These are phyloP conservation scores for Diaporthe citrichinensis DNA, from an alignment of 2,329 filamentous ascomycete species.

Conservation along the genomic window DNA sequence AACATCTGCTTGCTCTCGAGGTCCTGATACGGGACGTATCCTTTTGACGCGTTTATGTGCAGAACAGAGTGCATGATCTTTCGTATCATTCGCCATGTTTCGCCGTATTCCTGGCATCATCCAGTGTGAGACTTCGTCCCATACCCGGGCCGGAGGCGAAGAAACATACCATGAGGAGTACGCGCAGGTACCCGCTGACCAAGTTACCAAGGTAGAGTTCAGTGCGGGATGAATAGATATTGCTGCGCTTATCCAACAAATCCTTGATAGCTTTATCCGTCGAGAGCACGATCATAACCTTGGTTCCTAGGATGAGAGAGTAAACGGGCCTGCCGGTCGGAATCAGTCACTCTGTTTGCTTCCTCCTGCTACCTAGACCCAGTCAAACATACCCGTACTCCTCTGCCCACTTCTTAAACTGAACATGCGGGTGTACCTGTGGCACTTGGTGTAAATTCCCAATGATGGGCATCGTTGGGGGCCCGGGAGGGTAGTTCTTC, in stretches of 20 bases:
- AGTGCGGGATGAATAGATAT: constrained; percentile 63
- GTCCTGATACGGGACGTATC: constrained; percentile 69
- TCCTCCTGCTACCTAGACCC: too few species aligned
- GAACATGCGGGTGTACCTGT: constrained; percentile 55
- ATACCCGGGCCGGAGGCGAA: too few species aligned
- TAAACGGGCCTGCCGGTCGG: constrained; percentile 58
- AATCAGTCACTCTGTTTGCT: constrained; percentile 39
- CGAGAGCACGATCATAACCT: constrained; percentile 62
- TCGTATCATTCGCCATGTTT: constrained; percentile 52
- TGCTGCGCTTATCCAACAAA: constrained; percentile 63
- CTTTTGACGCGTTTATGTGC: constrained; percentile 59
- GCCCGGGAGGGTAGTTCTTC: constrained; percentile 61
- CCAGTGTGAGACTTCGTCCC: background rate
- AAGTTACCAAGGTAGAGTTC: constrained; percentile 21
- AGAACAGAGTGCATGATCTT: constrained; percentile 61
- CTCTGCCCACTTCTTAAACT: constrained; percentile 66
- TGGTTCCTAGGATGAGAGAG: constrained; percentile 64
- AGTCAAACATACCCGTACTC: constrained; percentile 55
- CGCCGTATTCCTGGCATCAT: constrained; percentile 49
- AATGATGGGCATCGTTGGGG: constrained; percentile 64
- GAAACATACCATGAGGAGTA: constrained; percentile 32
- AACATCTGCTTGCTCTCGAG: constrained; percentile 70
- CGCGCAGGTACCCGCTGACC: constrained; percentile 14
- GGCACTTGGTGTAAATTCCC: constrained; percentile 68
- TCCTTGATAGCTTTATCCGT: constrained; percentile 63